Evolutionary conservation across 164 flowering plant genomes (phyloP), one percentile per base, ranked within the genome.

Genomic region (Vitis vinifera): DNA sequence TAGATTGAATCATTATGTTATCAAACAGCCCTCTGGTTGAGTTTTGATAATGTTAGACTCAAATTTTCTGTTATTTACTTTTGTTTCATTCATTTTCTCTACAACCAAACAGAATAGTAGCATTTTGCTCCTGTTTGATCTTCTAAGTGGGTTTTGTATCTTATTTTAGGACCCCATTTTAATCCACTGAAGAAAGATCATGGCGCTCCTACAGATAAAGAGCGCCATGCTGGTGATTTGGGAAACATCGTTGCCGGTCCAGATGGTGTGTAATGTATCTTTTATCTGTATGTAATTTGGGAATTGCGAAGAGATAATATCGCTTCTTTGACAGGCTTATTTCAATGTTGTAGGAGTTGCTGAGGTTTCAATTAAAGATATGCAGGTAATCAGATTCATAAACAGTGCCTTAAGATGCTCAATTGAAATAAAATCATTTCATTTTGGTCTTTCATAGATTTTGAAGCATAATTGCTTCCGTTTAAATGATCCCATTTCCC

Each of bases 221-320:
- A 82, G 60, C 82, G 98, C 12, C 98, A 91, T 62, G 96, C 94
- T 11, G 98, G 98, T 77, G 98, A 93, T 75, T 83, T 93, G 76
- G 98, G 98, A 6, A 93, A 93, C 86, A 88, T 93, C 61, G 16
- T 82, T 71, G 98, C 96, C 1, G 93, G 84, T 63, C 68, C 79
- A 29, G 91, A 93, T 84, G 98, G 95, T 93, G 55, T 27, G 61
- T 55, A 3, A 51, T 48, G 30, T 13, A 65, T 51, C 44, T 51
- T 9, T 77, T 59, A 17, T 27, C 53, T 55, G 10, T 10, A 10
- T 55, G 55, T 65, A 14, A 17, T 73, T 30, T 29, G 52, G 29
- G 12, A 14, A 8, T 27, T 17, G 58, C 27, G 27, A 49, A 14
- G 3, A 10, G 27, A 44, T 10, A 23, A 6, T 14, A 37, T 66